Conservation (phyloP, 1,139 yeast genomes). For the Magnusiomyces suaveolens region DNA sequence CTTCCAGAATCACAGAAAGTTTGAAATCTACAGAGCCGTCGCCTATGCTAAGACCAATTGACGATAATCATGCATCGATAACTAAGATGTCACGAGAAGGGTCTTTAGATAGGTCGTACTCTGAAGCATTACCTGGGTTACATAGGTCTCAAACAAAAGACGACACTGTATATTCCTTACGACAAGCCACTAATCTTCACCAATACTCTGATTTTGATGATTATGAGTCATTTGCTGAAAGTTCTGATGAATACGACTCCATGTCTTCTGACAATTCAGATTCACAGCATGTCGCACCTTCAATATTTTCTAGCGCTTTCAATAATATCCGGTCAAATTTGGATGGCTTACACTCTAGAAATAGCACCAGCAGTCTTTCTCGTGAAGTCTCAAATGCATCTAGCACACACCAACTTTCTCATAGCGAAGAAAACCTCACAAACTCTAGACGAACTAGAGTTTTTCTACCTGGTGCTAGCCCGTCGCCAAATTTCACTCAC, state of each 20-base stretch:
- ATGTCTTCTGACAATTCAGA: neutral
- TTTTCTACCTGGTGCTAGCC: neutral
- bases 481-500: neutral
- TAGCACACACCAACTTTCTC: neutral
- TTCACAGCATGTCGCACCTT: neutral
- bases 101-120: conserved; percentile 4
- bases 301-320: neutral
- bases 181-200: neutral
- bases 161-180: neutral
- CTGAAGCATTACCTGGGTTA: neutral
- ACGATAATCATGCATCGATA: conserved; percentile 2
- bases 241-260: neutral
- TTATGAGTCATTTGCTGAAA: neutral
- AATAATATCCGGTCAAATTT: neutral
- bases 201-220: neutral
- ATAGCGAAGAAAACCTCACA: neutral
- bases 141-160: neutral
- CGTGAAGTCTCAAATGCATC: neutral
- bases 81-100: conserved; percentile 1
- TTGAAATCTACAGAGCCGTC: conserved; percentile 12
- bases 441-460: neutral
- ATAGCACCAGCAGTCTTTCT: neutral
- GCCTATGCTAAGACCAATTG: conserved; percentile 10
- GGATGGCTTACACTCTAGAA: neutral
- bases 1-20: conserved; percentile 15